These are phyloP conservation scores for Ramalina intermedia DNA, from an alignment of 495 filamentous ascomycete species.

Conservation along the genomic window DNA sequence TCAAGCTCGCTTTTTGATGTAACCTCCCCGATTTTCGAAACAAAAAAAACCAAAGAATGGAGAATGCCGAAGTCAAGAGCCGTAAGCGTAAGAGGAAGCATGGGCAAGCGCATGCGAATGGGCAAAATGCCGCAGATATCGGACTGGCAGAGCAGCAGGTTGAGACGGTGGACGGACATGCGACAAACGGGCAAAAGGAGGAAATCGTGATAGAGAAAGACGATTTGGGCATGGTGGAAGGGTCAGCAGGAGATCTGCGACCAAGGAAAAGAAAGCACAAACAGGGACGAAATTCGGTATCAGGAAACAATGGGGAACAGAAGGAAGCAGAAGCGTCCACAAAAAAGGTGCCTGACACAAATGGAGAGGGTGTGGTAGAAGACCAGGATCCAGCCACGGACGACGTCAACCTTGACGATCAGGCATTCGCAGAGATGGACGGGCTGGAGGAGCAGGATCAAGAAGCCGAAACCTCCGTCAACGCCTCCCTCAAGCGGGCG, in stretches of 20 bases:
- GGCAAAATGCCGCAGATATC: background rate
- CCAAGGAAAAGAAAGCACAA: background rate
- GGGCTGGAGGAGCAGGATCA: constrained; percentile 17
- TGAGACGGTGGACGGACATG: too few relatives aligned
- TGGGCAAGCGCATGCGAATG: constrained; percentile 19
- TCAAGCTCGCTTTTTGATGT: too few relatives aligned
- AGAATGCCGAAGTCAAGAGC: constrained; percentile 38
- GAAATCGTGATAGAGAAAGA: background rate
- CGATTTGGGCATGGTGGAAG: background rate
- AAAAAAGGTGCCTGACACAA: background rate
- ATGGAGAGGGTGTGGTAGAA: background rate
- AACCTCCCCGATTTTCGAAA: constrained; percentile 8
- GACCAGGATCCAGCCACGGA: background rate
- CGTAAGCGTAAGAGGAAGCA: constrained; percentile 60
- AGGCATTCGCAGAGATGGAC: constrained; percentile 21
- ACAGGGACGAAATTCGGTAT: too few relatives aligned
- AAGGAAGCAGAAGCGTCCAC: background rate
- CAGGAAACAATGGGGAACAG: background rate
- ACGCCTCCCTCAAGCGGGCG: background rate
- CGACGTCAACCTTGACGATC: background rate
- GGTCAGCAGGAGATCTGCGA: background rate
- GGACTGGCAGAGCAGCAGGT: too few relatives aligned
- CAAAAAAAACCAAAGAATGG: constrained; percentile 30
- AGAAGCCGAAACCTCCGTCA: constrained; percentile 12
- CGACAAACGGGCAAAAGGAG: too few relatives aligned